Evolutionary conservation across 208 protist species (phyloP).

Genomic region (Tritrichomonas foetus): DNA sequence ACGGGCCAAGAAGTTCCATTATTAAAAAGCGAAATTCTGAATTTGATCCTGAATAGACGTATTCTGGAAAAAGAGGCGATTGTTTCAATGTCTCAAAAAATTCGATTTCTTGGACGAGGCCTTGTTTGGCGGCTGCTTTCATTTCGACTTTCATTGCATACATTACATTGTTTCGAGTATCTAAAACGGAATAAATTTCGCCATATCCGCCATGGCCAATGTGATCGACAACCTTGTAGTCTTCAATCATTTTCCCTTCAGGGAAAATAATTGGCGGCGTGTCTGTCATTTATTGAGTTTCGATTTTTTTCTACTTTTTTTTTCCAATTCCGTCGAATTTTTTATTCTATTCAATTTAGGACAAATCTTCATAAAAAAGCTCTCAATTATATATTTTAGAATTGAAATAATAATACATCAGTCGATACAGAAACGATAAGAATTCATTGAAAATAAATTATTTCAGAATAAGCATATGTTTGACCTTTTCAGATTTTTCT

Average conservation of each 20-base stretch:
- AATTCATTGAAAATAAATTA: no score
- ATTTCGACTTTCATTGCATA: constrained; percentile 40
- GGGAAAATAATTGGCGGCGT: no score
- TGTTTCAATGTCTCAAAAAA: background rate
- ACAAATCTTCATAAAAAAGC: no score
- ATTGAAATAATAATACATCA: no score
- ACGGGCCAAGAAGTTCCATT: background rate
- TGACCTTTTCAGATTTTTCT: no score
- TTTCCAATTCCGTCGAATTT: no score
- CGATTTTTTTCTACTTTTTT: no score
- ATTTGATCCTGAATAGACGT: background rate
- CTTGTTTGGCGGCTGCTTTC: background rate
- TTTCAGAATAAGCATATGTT: no score
- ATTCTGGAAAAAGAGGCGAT: background rate
- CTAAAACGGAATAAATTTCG: constrained; percentile 8
- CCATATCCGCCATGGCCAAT: constrained; percentile 2
- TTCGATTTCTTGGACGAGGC: background rate
- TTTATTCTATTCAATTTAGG: no score
- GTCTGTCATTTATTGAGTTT: no score
- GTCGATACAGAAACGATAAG: no score
- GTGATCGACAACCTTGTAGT: background rate
- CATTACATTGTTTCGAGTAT: background rate
- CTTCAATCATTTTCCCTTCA: background rate
- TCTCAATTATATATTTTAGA: no score
- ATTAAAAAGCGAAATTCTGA: background rate